Conservation (phyloP, 2,329 filamentous ascomycete species). For the Fusarium sp. region DNA sequence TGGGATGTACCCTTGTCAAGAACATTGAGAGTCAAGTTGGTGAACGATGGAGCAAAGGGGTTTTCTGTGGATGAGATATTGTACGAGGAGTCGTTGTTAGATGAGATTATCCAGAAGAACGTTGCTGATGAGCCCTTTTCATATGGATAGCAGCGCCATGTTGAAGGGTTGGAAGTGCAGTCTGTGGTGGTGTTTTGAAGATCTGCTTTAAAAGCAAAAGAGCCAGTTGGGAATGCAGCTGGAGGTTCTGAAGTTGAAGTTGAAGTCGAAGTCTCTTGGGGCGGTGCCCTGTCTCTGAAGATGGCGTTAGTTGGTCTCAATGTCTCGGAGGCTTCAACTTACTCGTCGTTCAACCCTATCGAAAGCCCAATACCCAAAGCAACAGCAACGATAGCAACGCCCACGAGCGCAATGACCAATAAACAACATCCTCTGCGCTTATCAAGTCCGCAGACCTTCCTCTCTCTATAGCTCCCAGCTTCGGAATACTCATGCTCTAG, state of each 20-base stretch:
- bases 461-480: constrained; percentile 20
- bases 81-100: constrained; percentile 53
- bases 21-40: constrained; percentile 59
- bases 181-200: constrained; percentile 62
- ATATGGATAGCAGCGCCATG: constrained; percentile 72
- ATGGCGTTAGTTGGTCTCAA: neutral
- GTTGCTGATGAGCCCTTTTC: constrained; percentile 54
- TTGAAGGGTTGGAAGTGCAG: constrained; percentile 66
- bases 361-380: constrained; percentile 53
- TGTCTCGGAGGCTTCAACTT: constrained; percentile 21
- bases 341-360: constrained; percentile 52
- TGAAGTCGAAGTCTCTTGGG: constrained; percentile 2
- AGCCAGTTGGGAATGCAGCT: constrained; percentile 66
- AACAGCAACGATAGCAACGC: constrained; percentile 47
- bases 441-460: neutral
- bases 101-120: constrained; percentile 70
- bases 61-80: constrained; percentile 65
- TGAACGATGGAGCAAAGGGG: constrained; percentile 65
- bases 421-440: constrained; percentile 47
- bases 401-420: constrained; percentile 40
- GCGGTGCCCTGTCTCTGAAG: neutral
- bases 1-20: constrained; percentile 56
- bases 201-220: constrained; percentile 68
- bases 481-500: constrained; percentile 20
- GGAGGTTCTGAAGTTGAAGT: constrained; percentile 13